phyloP scores from a whole-genome alignment of 176 grass and related monocot genomes.

The Urochloa ruziziensis region DNA sequence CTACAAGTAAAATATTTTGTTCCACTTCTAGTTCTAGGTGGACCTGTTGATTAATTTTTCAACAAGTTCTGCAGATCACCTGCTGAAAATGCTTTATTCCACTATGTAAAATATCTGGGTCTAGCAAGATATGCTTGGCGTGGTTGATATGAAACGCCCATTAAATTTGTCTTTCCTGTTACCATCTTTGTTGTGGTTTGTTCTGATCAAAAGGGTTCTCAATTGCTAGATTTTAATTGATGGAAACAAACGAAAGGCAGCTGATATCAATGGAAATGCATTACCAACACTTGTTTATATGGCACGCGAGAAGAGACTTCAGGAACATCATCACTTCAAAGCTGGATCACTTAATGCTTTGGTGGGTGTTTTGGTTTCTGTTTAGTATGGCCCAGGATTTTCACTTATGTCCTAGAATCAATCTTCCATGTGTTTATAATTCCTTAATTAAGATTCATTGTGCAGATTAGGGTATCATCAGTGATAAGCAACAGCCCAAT shows the following conservation, averaged over 20 bases:
- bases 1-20: not conserved
- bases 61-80: not conserved
- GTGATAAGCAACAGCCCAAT: slow-evolving; percentile 67
- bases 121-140: not conserved
- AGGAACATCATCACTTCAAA: slow-evolving; percentile 73
- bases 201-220: slow-evolving; percentile 28
- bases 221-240: slow-evolving; percentile 57
- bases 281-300: slow-evolving; percentile 72
- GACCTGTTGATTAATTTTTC: not conserved
- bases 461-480: slow-evolving; percentile 71
- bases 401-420: not conserved
- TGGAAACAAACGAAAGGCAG: slow-evolving; percentile 37
- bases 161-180: not conserved
- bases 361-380: slow-evolving; percentile 21
- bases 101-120: not conserved
- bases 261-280: slow-evolving; percentile 44
- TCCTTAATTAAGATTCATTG: slow-evolving; percentile 20
- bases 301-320: slow-evolving; percentile 66
- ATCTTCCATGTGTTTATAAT: not conserved
- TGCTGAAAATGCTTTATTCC: not conserved
- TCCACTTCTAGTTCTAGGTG: too few species aligned
- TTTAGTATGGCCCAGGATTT: not conserved
- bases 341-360: slow-evolving; percentile 80
- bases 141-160: not conserved
- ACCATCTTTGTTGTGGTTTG: slow-evolving; percentile 3